Evolutionary conservation across 805 yeast species (phyloP).

Genomic region (Myxozyma neglecta): DNA sequence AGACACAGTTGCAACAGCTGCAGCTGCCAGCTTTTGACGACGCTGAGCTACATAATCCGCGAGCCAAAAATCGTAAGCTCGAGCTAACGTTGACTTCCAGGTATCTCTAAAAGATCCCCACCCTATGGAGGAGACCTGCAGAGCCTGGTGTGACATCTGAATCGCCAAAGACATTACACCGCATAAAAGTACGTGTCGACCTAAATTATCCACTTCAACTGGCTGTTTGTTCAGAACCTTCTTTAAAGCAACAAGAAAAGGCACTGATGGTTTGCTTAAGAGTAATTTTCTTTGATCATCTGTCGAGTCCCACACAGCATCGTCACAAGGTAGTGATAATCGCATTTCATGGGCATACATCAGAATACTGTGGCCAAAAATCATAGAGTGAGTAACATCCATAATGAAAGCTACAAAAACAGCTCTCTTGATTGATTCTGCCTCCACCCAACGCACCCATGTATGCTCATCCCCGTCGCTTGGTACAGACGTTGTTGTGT

Average conservation of each 20-base stretch:
- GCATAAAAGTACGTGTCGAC: slow-evolving; percentile 62
- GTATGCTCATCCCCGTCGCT: slow-evolving; percentile 37
- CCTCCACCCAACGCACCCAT: slow-evolving; percentile 72
- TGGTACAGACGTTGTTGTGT: slow-evolving; percentile 6
- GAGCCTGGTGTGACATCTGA: slow-evolving; percentile 70
- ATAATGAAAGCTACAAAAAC: slow-evolving; percentile 80
- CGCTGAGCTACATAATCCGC: slow-evolving; percentile 26
- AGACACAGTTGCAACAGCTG: background rate
- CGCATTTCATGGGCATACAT: slow-evolving; percentile 62
- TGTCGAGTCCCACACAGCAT: slow-evolving; percentile 53
- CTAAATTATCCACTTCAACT: slow-evolving; percentile 53
- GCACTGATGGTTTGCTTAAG: slow-evolving; percentile 33
- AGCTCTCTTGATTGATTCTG: slow-evolving; percentile 73
- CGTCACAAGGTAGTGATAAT: slow-evolving; percentile 62
- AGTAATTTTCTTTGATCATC: slow-evolving; percentile 28
- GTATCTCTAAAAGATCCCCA: slow-evolving; percentile 46
- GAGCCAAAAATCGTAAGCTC: slow-evolving; percentile 71
- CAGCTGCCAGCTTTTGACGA: background rate
- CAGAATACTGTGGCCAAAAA: slow-evolving; percentile 69
- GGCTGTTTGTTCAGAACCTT: slow-evolving; percentile 54
- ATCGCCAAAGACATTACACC: slow-evolving; percentile 66
- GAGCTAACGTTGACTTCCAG: slow-evolving; percentile 71
- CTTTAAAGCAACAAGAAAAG: slow-evolving; percentile 60
- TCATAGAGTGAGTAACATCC: slow-evolving; percentile 74
- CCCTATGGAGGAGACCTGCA: slow-evolving; percentile 54